Evolutionary conservation across 2,329 filamentous ascomycete genomes (phyloP).

Genomic region (Aureobasidium uvarum): DNA sequence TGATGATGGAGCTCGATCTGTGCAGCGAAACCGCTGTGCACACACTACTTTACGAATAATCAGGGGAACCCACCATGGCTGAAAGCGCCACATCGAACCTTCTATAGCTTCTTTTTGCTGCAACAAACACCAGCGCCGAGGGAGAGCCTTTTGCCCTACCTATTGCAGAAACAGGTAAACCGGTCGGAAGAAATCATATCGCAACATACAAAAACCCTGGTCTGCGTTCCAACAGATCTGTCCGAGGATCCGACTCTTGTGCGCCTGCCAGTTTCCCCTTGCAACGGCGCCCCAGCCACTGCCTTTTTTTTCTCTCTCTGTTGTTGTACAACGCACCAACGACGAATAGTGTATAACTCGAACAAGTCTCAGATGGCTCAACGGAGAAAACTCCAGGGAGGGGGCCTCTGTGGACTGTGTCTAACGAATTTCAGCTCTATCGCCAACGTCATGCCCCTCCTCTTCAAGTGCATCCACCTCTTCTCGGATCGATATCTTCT

Average conservation of each 20-base stretch:
- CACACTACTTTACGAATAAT: background rate
- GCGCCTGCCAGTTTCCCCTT: background rate
- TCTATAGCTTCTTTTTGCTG: background rate
- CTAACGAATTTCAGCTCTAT: constrained; percentile 2
- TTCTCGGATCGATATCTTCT: background rate
- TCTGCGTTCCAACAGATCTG: background rate
- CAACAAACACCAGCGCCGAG: background rate
- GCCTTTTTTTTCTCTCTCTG: background rate
- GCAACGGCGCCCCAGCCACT: background rate
- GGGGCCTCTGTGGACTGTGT: background rate
- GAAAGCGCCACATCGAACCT: background rate
- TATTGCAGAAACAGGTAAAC: background rate
- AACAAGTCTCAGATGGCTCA: background rate
- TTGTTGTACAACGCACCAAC: background rate
- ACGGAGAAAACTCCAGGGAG: background rate
- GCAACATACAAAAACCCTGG: background rate
- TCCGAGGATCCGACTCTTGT: background rate
- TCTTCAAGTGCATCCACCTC: background rate
- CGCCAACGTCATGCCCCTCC: background rate
- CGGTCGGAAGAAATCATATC: background rate
- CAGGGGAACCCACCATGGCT: background rate
- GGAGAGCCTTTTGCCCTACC: constrained; percentile 1
- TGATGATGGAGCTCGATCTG: constrained; percentile 4
- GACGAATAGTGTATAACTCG: background rate
- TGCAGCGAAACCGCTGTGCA: background rate